Evolutionary conservation across 805 yeast genomes (phyloP).

Genomic region (Grigorovia humatica): DNA sequence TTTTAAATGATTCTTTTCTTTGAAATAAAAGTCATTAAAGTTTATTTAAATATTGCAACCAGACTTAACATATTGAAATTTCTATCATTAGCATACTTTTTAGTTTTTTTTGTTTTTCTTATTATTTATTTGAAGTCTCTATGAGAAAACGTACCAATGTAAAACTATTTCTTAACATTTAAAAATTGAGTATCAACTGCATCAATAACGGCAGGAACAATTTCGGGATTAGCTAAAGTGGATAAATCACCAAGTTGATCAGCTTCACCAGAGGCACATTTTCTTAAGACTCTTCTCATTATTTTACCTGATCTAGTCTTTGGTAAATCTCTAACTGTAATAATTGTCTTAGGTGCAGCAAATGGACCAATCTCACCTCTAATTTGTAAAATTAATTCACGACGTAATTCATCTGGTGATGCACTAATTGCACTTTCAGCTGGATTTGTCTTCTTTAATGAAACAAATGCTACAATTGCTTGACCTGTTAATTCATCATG

Average conservation of each 20-base stretch:
- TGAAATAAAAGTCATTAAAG: neutral
- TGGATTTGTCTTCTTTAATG: constrained; percentile 45
- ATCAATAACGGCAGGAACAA: constrained; percentile 65
- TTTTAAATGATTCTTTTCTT: neutral
- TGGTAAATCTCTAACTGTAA: constrained; percentile 85
- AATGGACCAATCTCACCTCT: constrained; percentile 52
- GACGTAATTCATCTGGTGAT: constrained; percentile 36
- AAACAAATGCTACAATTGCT: constrained; percentile 91
- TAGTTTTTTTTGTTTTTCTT: neutral
- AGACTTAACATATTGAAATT: neutral
- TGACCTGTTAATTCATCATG: constrained; percentile 95
- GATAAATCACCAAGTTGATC: constrained; percentile 88
- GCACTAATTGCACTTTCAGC: constrained; percentile 23
- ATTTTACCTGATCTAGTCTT: constrained; percentile 98
- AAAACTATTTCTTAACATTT: constrained; percentile 25
- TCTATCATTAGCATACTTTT: neutral
- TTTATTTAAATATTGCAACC: neutral
- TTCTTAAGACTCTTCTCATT: constrained; percentile 94
- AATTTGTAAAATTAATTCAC: constrained; percentile 68
- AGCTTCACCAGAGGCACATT: constrained; percentile 84
- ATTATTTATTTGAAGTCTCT: neutral
- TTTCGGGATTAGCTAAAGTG: constrained; percentile 77
- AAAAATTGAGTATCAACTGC: constrained; percentile 44
- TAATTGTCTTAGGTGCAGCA: constrained; percentile 87
- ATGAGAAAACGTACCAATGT: neutral